These are phyloP conservation scores for Penicillium pulvis DNA, from an alignment of 495 filamentous ascomycete genomes.

Conservation along the genomic window DNA sequence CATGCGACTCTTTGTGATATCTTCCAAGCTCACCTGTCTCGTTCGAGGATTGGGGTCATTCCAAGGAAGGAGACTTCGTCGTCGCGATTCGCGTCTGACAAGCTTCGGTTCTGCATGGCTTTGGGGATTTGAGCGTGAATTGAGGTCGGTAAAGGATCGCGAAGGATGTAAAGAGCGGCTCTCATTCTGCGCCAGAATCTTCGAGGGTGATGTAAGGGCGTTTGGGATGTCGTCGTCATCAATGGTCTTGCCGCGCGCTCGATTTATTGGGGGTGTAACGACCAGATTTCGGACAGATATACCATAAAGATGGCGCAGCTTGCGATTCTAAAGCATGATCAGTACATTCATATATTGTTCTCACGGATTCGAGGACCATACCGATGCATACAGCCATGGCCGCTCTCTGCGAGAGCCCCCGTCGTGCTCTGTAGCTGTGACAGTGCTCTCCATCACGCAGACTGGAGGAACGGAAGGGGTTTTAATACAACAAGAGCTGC, in stretches of 20 bases:
- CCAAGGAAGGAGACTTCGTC: constrained; percentile 72
- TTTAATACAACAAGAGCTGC: not conserved
- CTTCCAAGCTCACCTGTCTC: constrained; percentile 75
- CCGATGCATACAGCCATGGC: constrained; percentile 29
- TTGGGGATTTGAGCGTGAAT: constrained; percentile 34
- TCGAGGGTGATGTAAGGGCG: constrained; percentile 67
- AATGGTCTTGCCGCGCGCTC: constrained; percentile 69
- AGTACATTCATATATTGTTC: not conserved
- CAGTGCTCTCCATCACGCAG: constrained; percentile 16
- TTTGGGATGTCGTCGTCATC: constrained; percentile 80
- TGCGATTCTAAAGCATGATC: constrained; percentile 66
- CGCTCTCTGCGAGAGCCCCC: constrained; percentile 24
- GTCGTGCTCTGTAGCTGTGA: constrained; percentile 25
- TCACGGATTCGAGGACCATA: constrained; percentile 10
- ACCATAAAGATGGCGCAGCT: constrained; percentile 83
- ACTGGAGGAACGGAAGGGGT: not conserved
- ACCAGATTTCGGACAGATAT: constrained; percentile 86
- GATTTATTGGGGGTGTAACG: constrained; percentile 50
- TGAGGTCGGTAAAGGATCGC: constrained; percentile 71
- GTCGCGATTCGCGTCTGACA: constrained; percentile 45
- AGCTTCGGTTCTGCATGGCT: constrained; percentile 23
- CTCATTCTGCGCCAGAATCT: constrained; percentile 64
- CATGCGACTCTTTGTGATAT: constrained; percentile 68
- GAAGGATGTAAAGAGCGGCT: constrained; percentile 63
- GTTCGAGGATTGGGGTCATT: constrained; percentile 63